Evolutionary conservation across 441 rosid species (phyloP), one percentile per base, ranked within the genome.

Genomic region (Populus hybrid): DNA sequence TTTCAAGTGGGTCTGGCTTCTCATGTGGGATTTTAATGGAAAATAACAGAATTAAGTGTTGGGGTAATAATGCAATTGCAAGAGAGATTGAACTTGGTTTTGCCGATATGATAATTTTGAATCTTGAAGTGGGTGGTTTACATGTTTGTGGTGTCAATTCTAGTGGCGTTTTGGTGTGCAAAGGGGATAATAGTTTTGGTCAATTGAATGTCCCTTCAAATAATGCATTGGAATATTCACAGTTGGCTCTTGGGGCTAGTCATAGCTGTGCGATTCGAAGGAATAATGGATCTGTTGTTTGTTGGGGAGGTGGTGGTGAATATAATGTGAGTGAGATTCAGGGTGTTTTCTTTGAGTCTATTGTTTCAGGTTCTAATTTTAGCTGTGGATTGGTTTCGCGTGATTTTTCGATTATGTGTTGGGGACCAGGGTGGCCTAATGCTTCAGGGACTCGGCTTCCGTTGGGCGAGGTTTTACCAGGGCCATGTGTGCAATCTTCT

Each of bases 1-100:
- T 94, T 53, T 85, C 97, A 5, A 89, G 92, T 26, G 98, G 98
- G 40, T 79, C 75, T n/a, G 93, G 93, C 6, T 94, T 91, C 74
- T 71, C 92, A 2, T 93, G 99, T 76, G 98, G 99, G 71, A 88
- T 93, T 40, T 74, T 81, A 72, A 63, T 12, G 76, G 82, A 56
- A 4, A 83, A 64, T 35, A 79, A 72, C 18, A 76, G 78, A 73
- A 84, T 88, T 67, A 66, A 61, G 5, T 93, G 98, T 75, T 95
- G 98, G 99, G 94, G 94, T 11, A 65, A 66, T 21, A 79, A 85
- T 77, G 7, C 77, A 33, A 50, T 84, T 11, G 83, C 88, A 42
- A 64, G 20, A 26, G 23, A 16, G 67, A 86, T 86, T 78, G 87
- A 90, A 82, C 24, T 24, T 3, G 80, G 82, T 66, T 89, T 93